Evolutionary conservation across 2,329 filamentous ascomycete genomes (phyloP).

Genomic region (Trichoderma aggressivum): DNA sequence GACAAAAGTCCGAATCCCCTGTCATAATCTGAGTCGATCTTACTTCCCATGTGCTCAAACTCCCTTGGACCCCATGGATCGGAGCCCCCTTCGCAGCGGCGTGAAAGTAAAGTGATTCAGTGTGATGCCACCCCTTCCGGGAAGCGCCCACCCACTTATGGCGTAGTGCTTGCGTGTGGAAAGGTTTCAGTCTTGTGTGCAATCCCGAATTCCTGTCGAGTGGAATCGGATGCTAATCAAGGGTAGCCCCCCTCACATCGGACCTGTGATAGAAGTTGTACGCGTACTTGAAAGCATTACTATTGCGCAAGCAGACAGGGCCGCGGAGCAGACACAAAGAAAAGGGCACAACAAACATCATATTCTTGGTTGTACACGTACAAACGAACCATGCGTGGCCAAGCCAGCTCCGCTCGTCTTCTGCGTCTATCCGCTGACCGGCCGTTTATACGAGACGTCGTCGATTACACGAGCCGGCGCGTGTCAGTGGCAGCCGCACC

Average conservation of each 20-base stretch:
- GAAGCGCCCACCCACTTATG: not conserved
- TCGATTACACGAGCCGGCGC: conserved; percentile 10
- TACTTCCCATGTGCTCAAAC: conserved; percentile 21
- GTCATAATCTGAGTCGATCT: conserved; percentile 23
- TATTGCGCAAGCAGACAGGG: not conserved
- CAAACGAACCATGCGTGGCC: not conserved
- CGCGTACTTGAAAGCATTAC: not conserved
- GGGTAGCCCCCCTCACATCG: not conserved
- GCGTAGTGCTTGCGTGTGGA: not conserved
- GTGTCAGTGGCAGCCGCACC: conserved; percentile 11
- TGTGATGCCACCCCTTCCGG: conserved; percentile 1
- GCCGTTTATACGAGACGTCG: conserved; percentile 9
- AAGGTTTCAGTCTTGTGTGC: not conserved
- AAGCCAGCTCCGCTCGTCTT: not conserved
- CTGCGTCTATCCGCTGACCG: not conserved
- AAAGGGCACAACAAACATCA: not conserved
- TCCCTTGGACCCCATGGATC: conserved; percentile 4
- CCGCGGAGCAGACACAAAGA: not conserved
- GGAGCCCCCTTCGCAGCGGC: not conserved
- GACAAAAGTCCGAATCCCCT: conserved; percentile 12
- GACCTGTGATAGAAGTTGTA: not conserved
- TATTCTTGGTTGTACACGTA: not conserved
- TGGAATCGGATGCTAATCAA: not conserved
- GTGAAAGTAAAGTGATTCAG: not conserved
- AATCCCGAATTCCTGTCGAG: conserved; percentile 6